A percentile compares a stretch with the other conserved stretches of the same genome.
Evolutionary conservation across 1,139 yeast species (phyloP).

Genomic region (Meyerozyma carpophila): DNA sequence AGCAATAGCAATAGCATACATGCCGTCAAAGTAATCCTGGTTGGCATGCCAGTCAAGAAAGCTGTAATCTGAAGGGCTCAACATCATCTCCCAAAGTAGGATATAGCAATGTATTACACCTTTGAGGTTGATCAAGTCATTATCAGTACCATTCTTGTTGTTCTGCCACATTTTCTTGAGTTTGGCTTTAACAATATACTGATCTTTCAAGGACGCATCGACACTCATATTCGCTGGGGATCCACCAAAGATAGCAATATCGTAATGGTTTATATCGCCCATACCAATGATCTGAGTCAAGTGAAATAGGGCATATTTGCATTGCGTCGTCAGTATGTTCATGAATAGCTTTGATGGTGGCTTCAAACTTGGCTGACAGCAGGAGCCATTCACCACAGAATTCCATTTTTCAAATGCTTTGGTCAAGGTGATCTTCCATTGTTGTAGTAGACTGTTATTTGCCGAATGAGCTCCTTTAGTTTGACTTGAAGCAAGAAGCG

Average conservation of each 20-base stretch:
- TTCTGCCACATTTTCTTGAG: slow-evolving; percentile 44
- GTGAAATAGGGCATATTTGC: slow-evolving; percentile 45
- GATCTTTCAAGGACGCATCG: slow-evolving; percentile 52
- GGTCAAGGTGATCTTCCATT: slow-evolving; percentile 17
- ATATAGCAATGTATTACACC: slow-evolving; percentile 61
- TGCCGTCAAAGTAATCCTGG: slow-evolving; percentile 27
- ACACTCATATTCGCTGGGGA: slow-evolving; percentile 82
- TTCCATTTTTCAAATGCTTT: slow-evolving; percentile 19
- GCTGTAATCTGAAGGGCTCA: slow-evolving; percentile 37
- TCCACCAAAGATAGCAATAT: slow-evolving; percentile 74
- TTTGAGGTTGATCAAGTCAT: slow-evolving; percentile 29
- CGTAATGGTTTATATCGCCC: slow-evolving; percentile 64
- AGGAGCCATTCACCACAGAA: slow-evolving; percentile 11
- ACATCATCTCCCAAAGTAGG: slow-evolving; percentile 56
- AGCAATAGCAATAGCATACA: slow-evolving; percentile 44
- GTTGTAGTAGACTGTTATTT: slow-evolving; percentile 1
- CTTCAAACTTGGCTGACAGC: slow-evolving; percentile 4
- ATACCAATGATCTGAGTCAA: slow-evolving; percentile 67
- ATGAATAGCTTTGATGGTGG: slow-evolving; percentile 10
- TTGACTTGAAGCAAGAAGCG: slow-evolving; percentile 4
- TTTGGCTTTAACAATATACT: slow-evolving; percentile 46
- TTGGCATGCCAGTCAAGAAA: slow-evolving; percentile 26
- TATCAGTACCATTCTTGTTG: slow-evolving; percentile 13
- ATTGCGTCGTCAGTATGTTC: slow-evolving; percentile 12
- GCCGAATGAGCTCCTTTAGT: slow-evolving; percentile 2